These are phyloP conservation scores for Pachyrhizus erosus DNA, from an alignment of 306 rosid genomes.

Conservation along the genomic window DNA sequence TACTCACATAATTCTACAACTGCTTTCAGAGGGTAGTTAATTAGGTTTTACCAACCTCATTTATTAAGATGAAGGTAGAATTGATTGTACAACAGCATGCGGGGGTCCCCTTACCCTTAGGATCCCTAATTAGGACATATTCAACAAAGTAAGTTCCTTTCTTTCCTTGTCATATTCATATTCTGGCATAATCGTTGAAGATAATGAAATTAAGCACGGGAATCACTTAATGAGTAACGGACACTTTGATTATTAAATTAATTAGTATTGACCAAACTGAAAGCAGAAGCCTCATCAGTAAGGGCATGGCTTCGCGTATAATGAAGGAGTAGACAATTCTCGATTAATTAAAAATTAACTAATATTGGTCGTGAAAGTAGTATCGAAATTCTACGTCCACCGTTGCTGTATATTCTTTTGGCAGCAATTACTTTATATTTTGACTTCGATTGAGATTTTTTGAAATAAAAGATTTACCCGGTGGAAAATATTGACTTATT, in stretches of 20 bases:
- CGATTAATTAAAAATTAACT: background rate
- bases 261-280: background rate
- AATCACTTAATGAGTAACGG: background rate
- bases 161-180: background rate
- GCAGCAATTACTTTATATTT: conserved; percentile 1
- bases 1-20: background rate
- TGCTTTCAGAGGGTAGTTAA: conserved; percentile 44
- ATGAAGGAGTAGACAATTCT: background rate
- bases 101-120: conserved; percentile 13
- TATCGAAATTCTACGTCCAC: conserved; percentile 11
- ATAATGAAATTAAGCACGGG: conserved; percentile 11
- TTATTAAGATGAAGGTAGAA: conserved; percentile 31
- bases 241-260: background rate
- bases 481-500: conserved; percentile 35
- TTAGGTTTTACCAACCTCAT: conserved; percentile 46
- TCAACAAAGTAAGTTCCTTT: background rate
- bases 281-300: background rate
- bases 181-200: conserved; percentile 8
- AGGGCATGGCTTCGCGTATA: too few species aligned
- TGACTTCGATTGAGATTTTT: background rate
- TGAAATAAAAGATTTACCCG: background rate
- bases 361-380: background rate
- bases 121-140: conserved; percentile 1
- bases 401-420: background rate
- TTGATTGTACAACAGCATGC: conserved; percentile 30